phyloP scores from a whole-genome alignment of 2,329 filamentous ascomycete genomes.

The Penicillium sumatraense region DNA sequence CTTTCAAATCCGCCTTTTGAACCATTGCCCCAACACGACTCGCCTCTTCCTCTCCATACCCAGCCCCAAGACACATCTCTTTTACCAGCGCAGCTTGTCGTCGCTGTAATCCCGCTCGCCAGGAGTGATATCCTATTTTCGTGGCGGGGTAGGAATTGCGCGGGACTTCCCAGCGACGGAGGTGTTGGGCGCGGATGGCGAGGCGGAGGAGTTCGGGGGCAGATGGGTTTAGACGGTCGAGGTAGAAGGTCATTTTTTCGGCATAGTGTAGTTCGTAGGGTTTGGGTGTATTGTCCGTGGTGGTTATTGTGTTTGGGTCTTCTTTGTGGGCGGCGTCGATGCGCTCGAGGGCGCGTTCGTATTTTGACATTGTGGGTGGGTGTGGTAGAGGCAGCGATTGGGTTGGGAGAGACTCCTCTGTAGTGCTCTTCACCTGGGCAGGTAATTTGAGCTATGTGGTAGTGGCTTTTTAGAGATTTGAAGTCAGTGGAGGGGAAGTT shows the following conservation, averaged over 20 bases:
- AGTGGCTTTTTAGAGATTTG: not conserved
- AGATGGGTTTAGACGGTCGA: slow-evolving; percentile 62
- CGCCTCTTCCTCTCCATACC: slow-evolving; percentile 59
- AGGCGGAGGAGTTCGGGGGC: slow-evolving; percentile 72
- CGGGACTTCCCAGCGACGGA: slow-evolving; percentile 83
- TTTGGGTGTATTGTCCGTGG: slow-evolving; percentile 50
- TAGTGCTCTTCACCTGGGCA: too few relatives aligned
- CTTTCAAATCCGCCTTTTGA: slow-evolving; percentile 73
- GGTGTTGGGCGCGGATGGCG: slow-evolving; percentile 83
- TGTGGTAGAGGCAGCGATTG: not conserved
- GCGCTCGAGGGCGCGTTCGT: slow-evolving; percentile 59
- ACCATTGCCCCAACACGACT: slow-evolving; percentile 72
- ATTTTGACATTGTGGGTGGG: slow-evolving; percentile 34
- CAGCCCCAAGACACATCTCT: slow-evolving; percentile 57
- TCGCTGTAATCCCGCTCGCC: slow-evolving; percentile 75
- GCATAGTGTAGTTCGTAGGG: slow-evolving; percentile 87
- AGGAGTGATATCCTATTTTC: slow-evolving; percentile 76
- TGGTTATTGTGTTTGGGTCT: slow-evolving; percentile 62
- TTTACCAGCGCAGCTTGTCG: slow-evolving; percentile 67
- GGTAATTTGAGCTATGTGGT: not conserved
- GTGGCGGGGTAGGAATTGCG: slow-evolving; percentile 74
- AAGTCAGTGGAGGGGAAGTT: not conserved
- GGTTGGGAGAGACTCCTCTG: too few relatives aligned
- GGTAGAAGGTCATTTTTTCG: slow-evolving; percentile 76
- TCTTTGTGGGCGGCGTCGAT: slow-evolving; percentile 75